A percentile compares a stretch with the other conserved stretches of the same genome.
These are phyloP conservation scores for Vitis hybrid DNA, from an alignment of 177 flowering plant genomes.

Conservation along the genomic window DNA sequence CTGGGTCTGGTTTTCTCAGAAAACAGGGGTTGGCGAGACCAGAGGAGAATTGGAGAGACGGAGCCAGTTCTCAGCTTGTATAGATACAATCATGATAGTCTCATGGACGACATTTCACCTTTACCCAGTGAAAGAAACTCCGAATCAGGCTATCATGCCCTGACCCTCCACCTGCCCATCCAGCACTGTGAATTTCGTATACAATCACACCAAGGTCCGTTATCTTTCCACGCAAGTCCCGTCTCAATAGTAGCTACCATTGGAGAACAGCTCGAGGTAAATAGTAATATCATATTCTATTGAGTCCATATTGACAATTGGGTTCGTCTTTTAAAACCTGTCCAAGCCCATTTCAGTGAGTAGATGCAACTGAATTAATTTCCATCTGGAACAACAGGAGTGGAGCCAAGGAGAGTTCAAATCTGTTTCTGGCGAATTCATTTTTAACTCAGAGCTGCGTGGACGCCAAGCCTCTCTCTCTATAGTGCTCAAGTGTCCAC, in stretches of 20 bases:
- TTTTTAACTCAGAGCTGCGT: conserved; percentile 15
- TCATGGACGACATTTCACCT: neutral
- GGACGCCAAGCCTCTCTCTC: conserved; percentile 22
- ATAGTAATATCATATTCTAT: neutral
- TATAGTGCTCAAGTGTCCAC: conserved; percentile 28
- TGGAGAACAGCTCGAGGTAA: conserved; percentile 51
- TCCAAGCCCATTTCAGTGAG: neutral
- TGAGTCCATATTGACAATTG: too few relatives aligned
- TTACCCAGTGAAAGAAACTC: neutral
- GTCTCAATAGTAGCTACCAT: conserved; percentile 38
- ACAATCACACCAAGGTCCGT: conserved; percentile 14
- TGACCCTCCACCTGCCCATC: conserved; percentile 37
- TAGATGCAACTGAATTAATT: neutral
- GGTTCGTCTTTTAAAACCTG: too few relatives aligned
- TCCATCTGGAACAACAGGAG: conserved; percentile 20
- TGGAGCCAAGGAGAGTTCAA: conserved; percentile 34
- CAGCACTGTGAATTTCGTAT: conserved; percentile 25
- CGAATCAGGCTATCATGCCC: conserved; percentile 14
- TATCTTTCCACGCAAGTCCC: conserved; percentile 34
- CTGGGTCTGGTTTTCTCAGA: conserved; percentile 33
- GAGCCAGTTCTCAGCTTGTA: conserved; percentile 31
- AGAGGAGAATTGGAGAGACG: conserved; percentile 10
- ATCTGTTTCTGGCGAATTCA: conserved; percentile 23
- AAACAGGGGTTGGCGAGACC: conserved; percentile 9
- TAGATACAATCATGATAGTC: conserved; percentile 23